These are phyloP conservation scores for Panicum hallii DNA, from an alignment of 202 grass and related monocot genomes.

Conservation along the genomic window DNA sequence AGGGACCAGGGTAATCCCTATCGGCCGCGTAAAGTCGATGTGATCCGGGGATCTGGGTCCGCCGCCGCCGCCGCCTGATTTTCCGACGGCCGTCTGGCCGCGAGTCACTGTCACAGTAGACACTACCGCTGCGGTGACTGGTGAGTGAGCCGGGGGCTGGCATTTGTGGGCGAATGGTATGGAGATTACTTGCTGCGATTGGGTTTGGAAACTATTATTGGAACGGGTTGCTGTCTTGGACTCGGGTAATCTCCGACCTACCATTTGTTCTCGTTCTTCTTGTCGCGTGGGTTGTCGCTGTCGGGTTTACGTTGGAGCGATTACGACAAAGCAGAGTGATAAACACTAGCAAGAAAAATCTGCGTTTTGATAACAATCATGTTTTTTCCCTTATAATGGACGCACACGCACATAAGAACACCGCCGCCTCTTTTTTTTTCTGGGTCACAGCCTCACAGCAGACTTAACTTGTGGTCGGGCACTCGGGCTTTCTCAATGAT, in stretches of 20 bases:
- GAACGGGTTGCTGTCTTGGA: neutral
- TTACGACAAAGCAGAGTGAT: constrained; percentile 1
- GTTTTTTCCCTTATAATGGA: neutral
- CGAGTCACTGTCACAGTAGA: neutral
- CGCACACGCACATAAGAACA: neutral
- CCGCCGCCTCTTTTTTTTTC: neutral
- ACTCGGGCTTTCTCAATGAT: neutral
- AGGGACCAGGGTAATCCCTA: neutral
- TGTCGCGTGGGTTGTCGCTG: constrained; percentile 28
- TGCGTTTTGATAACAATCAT: neutral
- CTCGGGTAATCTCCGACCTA: constrained; percentile 19
- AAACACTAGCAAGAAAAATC: neutral
- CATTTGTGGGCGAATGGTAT: neutral
- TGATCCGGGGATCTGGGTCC: constrained; percentile 21
- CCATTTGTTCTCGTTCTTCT: neutral
- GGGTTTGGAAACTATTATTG: constrained; percentile 5
- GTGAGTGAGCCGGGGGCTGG: neutral
- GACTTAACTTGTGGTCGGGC: neutral
- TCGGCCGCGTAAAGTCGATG: constrained; percentile 10
- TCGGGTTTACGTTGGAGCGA: neutral
- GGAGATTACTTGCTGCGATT: constrained; percentile 40
- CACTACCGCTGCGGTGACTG: neutral
- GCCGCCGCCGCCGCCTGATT: constrained; percentile 17
- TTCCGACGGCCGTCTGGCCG: neutral
- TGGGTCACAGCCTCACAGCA: neutral